Conservation (phyloP, 805 yeast species). For the Monosporozyma siamensis region DNA sequence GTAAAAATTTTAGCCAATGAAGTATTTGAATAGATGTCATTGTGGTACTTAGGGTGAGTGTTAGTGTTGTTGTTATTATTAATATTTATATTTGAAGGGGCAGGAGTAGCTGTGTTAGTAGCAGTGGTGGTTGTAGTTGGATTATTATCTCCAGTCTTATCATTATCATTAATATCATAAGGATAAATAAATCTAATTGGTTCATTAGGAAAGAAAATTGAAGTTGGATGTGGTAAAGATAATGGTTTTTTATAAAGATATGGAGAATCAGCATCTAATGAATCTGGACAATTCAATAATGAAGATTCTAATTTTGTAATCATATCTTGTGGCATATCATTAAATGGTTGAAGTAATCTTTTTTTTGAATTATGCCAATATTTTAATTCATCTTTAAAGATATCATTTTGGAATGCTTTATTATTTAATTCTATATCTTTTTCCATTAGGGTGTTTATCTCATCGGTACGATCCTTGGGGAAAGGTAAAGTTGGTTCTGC, state of each 20-base stretch:
- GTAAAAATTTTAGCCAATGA: slow-evolving; percentile 51
- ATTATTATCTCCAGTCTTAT: not conserved
- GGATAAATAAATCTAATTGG: slow-evolving; percentile 28
- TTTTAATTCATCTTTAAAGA: slow-evolving; percentile 25
- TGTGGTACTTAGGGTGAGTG: not conserved
- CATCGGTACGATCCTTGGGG: slow-evolving; percentile 23
- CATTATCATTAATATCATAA: slow-evolving; percentile 9
- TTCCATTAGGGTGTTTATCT: slow-evolving; percentile 22
- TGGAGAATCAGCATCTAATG: slow-evolving; percentile 83
- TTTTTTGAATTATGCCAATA: slow-evolving; percentile 25
- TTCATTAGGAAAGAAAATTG: slow-evolving; percentile 70
- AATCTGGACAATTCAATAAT: slow-evolving; percentile 83
- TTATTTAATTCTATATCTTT: slow-evolving; percentile 19
- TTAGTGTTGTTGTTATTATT: slow-evolving; percentile 1
- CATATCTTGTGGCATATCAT: slow-evolving; percentile 24
- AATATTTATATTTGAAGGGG: slow-evolving; percentile 7
- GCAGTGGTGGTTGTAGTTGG: not conserved
- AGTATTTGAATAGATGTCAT: slow-evolving; percentile 27
- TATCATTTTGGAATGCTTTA: slow-evolving; percentile 22
- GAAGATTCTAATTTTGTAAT: slow-evolving; percentile 55
- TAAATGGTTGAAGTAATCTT: slow-evolving; percentile 23
- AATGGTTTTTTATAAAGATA: slow-evolving; percentile 51
- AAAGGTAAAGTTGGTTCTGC: slow-evolving; percentile 13
- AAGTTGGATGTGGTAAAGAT: slow-evolving; percentile 77
- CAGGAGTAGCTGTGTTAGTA: not conserved